These are phyloP conservation scores for Moniliophthora roreri DNA, from an alignment of 1,284 basidiomycete species.

Conservation along the genomic window DNA sequence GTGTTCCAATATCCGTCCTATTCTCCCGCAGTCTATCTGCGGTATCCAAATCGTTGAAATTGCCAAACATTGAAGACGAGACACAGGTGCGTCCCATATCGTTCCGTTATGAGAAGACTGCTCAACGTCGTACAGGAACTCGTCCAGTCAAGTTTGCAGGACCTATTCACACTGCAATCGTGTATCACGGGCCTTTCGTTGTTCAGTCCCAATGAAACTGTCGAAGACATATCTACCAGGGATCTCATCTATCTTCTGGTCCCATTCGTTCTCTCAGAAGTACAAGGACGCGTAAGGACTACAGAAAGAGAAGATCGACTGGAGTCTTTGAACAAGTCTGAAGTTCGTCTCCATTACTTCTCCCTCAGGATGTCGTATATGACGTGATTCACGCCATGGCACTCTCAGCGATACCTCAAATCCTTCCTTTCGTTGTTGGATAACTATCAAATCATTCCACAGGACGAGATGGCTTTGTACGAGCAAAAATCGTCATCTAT, in stretches of 20 bases:
- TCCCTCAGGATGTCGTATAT: neutral
- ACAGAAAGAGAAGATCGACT: conserved; percentile 61
- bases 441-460: conserved; percentile 68
- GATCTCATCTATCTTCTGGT: conserved; percentile 83
- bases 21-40: conserved; percentile 19
- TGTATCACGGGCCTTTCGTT: conserved; percentile 63
- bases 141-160: conserved; percentile 49
- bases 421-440: conserved; percentile 61
- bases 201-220: conserved; percentile 84
- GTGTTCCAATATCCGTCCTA: conserved; percentile 10
- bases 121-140: conserved; percentile 44
- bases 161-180: conserved; percentile 50
- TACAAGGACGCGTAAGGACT: conserved; percentile 67
- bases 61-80: conserved; percentile 47
- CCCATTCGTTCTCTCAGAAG: conserved; percentile 72
- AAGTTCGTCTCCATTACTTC: conserved; percentile 45
- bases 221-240: conserved; percentile 83
- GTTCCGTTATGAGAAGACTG: neutral
- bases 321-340: conserved; percentile 50
- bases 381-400: conserved; percentile 18
- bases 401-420: conserved; percentile 54
- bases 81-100: conserved; percentile 42
- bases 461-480: conserved; percentile 59
- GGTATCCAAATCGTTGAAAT: conserved; percentile 41
- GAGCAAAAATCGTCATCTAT: conserved; percentile 45